Conservation (phyloP, 2,329 filamentous ascomycete genomes). For the Didymella segeticola region DNA sequence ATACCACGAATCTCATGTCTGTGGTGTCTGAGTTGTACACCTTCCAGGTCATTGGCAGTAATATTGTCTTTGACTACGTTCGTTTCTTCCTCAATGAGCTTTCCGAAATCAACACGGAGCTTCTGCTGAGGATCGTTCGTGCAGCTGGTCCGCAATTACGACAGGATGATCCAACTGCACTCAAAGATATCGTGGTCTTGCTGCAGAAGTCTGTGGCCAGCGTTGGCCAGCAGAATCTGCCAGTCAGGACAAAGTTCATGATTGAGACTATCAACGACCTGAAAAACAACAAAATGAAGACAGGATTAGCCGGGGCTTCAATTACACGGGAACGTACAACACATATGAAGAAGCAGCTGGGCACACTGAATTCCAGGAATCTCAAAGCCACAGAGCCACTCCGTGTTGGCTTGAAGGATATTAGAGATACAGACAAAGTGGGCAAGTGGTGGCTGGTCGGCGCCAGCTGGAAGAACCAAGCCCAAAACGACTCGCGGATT, state of each 20-base stretch:
- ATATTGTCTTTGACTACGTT: conserved; percentile 90
- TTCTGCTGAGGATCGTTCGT: conserved; percentile 85
- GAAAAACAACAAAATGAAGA: conserved; percentile 91
- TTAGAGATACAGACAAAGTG: conserved; percentile 80
- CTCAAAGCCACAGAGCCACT: conserved; percentile 81
- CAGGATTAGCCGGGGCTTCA: conserved; percentile 71
- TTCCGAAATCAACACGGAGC: conserved; percentile 85
- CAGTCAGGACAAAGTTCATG: conserved; percentile 94
- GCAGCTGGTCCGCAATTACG: conserved; percentile 79
- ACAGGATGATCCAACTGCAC: conserved; percentile 83
- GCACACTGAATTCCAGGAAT: conserved; percentile 72
- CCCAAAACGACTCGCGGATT: conserved; percentile 46
- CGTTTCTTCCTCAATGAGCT: conserved; percentile 76
- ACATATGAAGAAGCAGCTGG: conserved; percentile 87
- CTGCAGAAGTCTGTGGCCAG: conserved; percentile 76
- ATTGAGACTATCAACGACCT: conserved; percentile 94
- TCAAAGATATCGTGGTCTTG: conserved; percentile 86
- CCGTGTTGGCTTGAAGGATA: conserved; percentile 80
- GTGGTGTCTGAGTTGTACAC: conserved; percentile 88
- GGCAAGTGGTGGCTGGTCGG: conserved; percentile 99
- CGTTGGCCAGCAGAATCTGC: conserved; percentile 72
- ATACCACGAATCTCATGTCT: conserved; percentile 79
- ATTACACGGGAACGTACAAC: conserved; percentile 82
- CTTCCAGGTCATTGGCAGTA: conserved; percentile 84
- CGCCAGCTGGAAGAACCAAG: conserved; percentile 75